Evolutionary conservation across 345 rosid species (phyloP).

Genomic region (Gossypium longicalyx): DNA sequence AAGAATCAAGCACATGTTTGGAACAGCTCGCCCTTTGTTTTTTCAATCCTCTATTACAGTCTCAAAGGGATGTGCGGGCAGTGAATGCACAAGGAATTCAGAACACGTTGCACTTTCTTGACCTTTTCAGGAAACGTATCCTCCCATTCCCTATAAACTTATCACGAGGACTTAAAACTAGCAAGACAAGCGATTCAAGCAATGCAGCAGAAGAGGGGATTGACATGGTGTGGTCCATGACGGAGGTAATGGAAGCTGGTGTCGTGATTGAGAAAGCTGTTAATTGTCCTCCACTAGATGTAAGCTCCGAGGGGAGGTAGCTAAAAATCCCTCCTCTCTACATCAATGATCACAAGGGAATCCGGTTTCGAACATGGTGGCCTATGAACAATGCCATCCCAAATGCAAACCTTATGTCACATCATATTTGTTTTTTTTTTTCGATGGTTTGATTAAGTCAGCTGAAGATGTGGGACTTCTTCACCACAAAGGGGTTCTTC

Average conservation of each 20-base stretch:
- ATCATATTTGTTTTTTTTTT: constrained; percentile 26
- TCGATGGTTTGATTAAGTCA: constrained; percentile 29
- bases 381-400: constrained; percentile 32
- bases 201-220: background rate
- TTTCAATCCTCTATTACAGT: constrained; percentile 25
- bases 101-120: constrained; percentile 21
- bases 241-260: constrained; percentile 24
- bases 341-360: constrained; percentile 25
- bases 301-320: constrained; percentile 14
- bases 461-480: constrained; percentile 27
- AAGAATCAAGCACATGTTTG: constrained; percentile 2
- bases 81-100: background rate
- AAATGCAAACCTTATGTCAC: constrained; percentile 22
- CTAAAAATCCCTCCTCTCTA: constrained; percentile 25
- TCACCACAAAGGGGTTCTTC: constrained; percentile 19
- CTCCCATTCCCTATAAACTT: constrained; percentile 8
- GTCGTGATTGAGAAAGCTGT: constrained; percentile 10
- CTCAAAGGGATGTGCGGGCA: background rate
- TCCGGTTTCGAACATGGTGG: constrained; percentile 30
- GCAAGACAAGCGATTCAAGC: background rate
- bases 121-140: constrained; percentile 27
- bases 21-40: constrained; percentile 20
- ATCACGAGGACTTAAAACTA: background rate
- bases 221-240: constrained; percentile 14
- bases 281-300: constrained; percentile 13